Base-by-base conservation (phyloP, 2,329 filamentous ascomycete genomes). In the Diaporthe citriasiana region DNA sequence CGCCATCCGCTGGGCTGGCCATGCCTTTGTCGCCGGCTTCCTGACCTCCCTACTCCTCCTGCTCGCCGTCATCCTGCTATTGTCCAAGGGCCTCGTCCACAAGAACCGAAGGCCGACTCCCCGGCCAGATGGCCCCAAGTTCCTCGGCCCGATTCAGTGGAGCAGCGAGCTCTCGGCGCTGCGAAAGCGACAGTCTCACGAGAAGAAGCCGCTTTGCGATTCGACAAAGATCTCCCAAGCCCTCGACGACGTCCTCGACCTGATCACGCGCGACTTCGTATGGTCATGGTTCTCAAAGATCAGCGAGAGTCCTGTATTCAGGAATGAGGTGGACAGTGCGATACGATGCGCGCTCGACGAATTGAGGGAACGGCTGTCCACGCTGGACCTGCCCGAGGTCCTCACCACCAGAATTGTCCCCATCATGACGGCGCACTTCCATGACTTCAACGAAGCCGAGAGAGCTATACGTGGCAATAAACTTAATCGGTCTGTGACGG, bases 361-460 rank as follows among this genome's bases (percentile, higher is more conserved):
- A 78, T 85, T 98, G 76, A 89, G 91, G 74, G 93, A 95, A 79
- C 90, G 93, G 76, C 84, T 98, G 55, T 86, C 92, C 74, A 89
- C 91, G 50, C 89, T 95, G 78, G 97, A 99, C 83, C 84, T 98
- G 76, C 94, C 97, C 66, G 95, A 97, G 79, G 87, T 96, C 59
- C 87, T 94, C 59, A 95, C 96, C 25, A 94, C 93, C 75, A 92
- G 93, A 50, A 88, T 98, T 60, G 92, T 98, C 51, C 97, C 97
- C 17, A 91, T 98, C 74, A 82, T 99, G 77, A 98, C 96, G 40
- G 88, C 91, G 13, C 97, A 99, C 83, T 91, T 99, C 79, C 94
- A 91, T 77, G 94, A 98, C 77, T 98, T 98, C 78, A 94, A 95
- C 82, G 92, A 97, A 77, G 97, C 97, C 0, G 97, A 99, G 85